Evolutionary conservation across 768 basidiomycete genomes (phyloP).

Genomic region (Kwoniella sp.): DNA sequence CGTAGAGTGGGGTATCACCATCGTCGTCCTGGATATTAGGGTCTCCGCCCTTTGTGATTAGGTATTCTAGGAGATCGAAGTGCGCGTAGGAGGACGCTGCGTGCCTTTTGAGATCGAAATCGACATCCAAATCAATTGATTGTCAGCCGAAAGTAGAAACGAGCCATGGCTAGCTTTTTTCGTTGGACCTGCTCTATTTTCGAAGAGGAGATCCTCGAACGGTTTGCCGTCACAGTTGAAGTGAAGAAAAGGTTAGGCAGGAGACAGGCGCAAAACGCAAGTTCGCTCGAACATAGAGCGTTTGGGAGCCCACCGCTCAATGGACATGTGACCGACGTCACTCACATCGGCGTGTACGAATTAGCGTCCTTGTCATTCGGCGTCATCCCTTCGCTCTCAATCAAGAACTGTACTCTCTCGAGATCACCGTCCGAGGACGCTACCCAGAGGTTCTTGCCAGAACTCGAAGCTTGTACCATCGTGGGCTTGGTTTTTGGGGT

Average conservation of each 20-base stretch:
- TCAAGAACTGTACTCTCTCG: constrained; percentile 61
- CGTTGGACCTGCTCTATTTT: too few relatives aligned
- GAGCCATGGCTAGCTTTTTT: too few relatives aligned
- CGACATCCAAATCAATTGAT: not conserved
- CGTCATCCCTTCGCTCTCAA: constrained; percentile 40
- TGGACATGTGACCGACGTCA: too few relatives aligned
- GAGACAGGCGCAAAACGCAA: too few relatives aligned
- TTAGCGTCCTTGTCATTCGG: constrained; percentile 53
- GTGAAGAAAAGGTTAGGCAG: too few relatives aligned
- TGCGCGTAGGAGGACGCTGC: constrained; percentile 93
- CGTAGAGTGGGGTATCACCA: constrained; percentile 89
- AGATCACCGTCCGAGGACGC: constrained; percentile 90
- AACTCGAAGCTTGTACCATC: constrained; percentile 41
- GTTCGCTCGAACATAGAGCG: too few relatives aligned
- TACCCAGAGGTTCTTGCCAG: constrained; percentile 77
- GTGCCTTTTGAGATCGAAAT: constrained; percentile 64
- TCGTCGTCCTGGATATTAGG: constrained; percentile 84
- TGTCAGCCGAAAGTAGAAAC: too few relatives aligned
- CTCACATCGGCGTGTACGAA: constrained; percentile 55
- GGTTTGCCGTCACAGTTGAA: too few relatives aligned
- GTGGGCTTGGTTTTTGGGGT: too few relatives aligned
- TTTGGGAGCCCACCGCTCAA: not conserved
- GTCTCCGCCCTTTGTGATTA: constrained; percentile 80
- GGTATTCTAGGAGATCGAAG: constrained; percentile 71
- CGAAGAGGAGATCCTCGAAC: too few relatives aligned